Evolutionary conservation across 1,139 yeast species (phyloP).

Genomic region (Wickerhamomyces sp.): DNA sequence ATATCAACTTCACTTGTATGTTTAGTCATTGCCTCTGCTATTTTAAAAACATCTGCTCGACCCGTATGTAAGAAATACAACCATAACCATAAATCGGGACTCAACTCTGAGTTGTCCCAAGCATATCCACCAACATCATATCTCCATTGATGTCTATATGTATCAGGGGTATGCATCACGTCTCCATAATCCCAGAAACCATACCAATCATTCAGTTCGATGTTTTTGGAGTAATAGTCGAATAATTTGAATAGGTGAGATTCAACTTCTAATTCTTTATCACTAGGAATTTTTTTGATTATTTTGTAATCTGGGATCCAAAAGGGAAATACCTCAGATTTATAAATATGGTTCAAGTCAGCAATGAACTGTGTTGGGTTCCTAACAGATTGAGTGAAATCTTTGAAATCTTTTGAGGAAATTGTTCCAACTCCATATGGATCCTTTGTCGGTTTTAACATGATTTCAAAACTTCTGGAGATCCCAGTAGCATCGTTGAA

Average conservation of each 20-base stretch:
- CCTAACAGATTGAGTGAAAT: not conserved
- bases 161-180: constrained; percentile 2
- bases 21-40: constrained; percentile 3
- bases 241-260: not conserved
- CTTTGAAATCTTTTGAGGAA: not conserved
- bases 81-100: constrained; percentile 11
- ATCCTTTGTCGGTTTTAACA: not conserved
- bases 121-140: constrained; percentile 3
- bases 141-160: constrained; percentile 3
- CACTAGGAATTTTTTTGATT: not conserved
- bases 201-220: constrained; percentile 1
- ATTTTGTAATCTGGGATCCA: not conserved
- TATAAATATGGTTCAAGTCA: not conserved
- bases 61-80: constrained; percentile 1
- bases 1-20: constrained; percentile 9
- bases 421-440: not conserved
- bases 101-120: constrained; percentile 4
- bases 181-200: constrained; percentile 3
- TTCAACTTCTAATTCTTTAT: not conserved
- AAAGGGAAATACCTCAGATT: not conserved
- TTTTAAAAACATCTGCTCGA: not conserved
- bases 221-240: not conserved
- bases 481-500: not conserved
- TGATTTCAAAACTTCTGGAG: constrained; percentile 1
- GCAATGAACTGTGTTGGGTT: not conserved